Percentiles rank a stretch among this genome's conserved stretches.
These are phyloP conservation scores for Daedaleopsis sinensis DNA, from an alignment of 768 basidiomycete genomes.

Conservation along the genomic window DNA sequence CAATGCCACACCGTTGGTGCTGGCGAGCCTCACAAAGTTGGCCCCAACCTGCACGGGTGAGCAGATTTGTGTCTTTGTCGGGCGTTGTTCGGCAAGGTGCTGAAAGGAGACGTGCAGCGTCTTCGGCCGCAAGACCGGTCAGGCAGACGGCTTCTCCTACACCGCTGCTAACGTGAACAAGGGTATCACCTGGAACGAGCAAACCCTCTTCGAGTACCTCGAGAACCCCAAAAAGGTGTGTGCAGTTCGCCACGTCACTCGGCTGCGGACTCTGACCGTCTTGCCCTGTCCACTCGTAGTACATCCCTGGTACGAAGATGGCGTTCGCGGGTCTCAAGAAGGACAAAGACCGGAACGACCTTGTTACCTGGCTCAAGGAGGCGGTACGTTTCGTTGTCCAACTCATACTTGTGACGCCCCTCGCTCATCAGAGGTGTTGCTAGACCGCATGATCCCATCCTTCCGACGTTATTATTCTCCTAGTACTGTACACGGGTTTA, in stretches of 20 bases:
- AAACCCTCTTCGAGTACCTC: slow-evolving; percentile 93
- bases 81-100: slow-evolving; percentile 1
- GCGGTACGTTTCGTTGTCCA: slow-evolving; percentile 48
- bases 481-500: slow-evolving; percentile 14
- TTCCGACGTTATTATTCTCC: slow-evolving; percentile 6
- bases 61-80: slow-evolving; percentile 29
- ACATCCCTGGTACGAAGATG: slow-evolving; percentile 98
- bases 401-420: neutral
- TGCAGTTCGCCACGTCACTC: slow-evolving; percentile 19
- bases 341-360: slow-evolving; percentile 95
- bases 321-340: slow-evolving; percentile 99
- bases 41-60: slow-evolving; percentile 93
- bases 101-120: slow-evolving; percentile 46
- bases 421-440: slow-evolving; percentile 5
- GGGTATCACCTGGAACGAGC: slow-evolving; percentile 82
- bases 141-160: slow-evolving; percentile 85
- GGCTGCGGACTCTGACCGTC: neutral
- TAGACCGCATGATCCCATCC: slow-evolving; percentile 15
- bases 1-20: slow-evolving; percentile 90
- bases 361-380: slow-evolving; percentile 83
- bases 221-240: slow-evolving; percentile 96
- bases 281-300: slow-evolving; percentile 44
- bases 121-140: slow-evolving; percentile 87
- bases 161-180: slow-evolving; percentile 96
- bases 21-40: slow-evolving; percentile 85